Evolutionary conservation across 495 filamentous ascomycete genomes (phyloP).

Genomic region (Immersiella caudata): DNA sequence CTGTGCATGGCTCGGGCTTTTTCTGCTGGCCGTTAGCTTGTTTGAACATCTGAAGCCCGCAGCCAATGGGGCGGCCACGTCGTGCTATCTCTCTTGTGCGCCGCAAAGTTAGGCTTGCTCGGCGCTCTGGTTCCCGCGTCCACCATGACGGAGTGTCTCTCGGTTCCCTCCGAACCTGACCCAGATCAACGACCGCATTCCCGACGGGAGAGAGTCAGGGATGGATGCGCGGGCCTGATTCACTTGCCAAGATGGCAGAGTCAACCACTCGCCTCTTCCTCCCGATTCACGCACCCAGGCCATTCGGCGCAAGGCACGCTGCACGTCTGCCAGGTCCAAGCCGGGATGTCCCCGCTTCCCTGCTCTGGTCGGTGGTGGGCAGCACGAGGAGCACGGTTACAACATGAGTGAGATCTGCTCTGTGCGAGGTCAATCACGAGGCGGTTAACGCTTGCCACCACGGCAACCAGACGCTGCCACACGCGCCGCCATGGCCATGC

Average conservation of each 20-base stretch:
- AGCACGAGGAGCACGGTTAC: slow-evolving; percentile 10
- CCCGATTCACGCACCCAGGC: neutral
- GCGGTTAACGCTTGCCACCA: slow-evolving; percentile 37
- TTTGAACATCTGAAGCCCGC: slow-evolving; percentile 29
- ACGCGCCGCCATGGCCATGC: slow-evolving; percentile 15
- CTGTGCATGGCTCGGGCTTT: slow-evolving; percentile 11
- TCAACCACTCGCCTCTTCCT: slow-evolving; percentile 21
- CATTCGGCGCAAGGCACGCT: slow-evolving; percentile 9
- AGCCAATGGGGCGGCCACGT: slow-evolving; percentile 30
- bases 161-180: slow-evolving; percentile 15
- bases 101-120: neutral
- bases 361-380: neutral
- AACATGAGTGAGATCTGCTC: slow-evolving; percentile 5
- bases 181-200: neutral
- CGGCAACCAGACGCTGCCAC: neutral
- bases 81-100: slow-evolving; percentile 24
- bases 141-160: slow-evolving; percentile 4
- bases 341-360: slow-evolving; percentile 6
- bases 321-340: slow-evolving; percentile 8
- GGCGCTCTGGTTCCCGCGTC: slow-evolving; percentile 4
- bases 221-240: neutral
- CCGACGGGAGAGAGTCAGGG: slow-evolving; percentile 12
- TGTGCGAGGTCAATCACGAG: slow-evolving; percentile 24
- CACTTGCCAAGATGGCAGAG: slow-evolving; percentile 21
- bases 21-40: slow-evolving; percentile 27